Percentiles rank a stretch among this genome's conserved stretches.
These are phyloP conservation scores for Neopestalotiopsis rosae DNA, from an alignment of 2,329 filamentous ascomycete genomes.

Conservation along the genomic window DNA sequence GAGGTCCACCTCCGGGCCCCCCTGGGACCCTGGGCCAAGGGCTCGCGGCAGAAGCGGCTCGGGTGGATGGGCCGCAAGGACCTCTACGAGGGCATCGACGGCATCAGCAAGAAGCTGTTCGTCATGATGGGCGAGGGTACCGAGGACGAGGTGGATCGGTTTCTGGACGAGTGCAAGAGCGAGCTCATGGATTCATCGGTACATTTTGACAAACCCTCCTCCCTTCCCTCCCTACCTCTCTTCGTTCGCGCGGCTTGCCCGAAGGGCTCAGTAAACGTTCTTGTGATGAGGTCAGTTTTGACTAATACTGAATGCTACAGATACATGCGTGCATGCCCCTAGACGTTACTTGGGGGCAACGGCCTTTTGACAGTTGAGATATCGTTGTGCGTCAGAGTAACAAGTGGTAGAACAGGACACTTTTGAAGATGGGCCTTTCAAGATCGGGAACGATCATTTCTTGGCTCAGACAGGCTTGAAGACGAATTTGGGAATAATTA, in stretches of 20 bases:
- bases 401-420: neutral
- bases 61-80: constrained; percentile 30
- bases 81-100: constrained; percentile 29
- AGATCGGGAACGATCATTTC: too few relatives aligned
- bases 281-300: neutral
- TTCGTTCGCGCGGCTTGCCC: neutral
- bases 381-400: neutral
- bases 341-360: constrained; percentile 25
- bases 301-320: constrained; percentile 7
- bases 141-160: constrained; percentile 21
- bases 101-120: constrained; percentile 31
- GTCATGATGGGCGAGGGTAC: constrained; percentile 31
- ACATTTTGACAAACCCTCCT: neutral
- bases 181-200: constrained; percentile 24
- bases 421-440: too few relatives aligned
- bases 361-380: constrained; percentile 21
- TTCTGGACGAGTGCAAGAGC: constrained; percentile 22
- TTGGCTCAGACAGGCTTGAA: too few relatives aligned
- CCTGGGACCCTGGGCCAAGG: constrained; percentile 19
- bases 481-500: too few relatives aligned
- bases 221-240: neutral
- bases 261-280: too few relatives aligned
- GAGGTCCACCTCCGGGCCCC: constrained; percentile 25
- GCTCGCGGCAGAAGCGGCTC: constrained; percentile 18
- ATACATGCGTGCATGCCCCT: constrained; percentile 26